Conservation (phyloP, 1,139 yeast species). For the Yamadazyma atlantica region DNA sequence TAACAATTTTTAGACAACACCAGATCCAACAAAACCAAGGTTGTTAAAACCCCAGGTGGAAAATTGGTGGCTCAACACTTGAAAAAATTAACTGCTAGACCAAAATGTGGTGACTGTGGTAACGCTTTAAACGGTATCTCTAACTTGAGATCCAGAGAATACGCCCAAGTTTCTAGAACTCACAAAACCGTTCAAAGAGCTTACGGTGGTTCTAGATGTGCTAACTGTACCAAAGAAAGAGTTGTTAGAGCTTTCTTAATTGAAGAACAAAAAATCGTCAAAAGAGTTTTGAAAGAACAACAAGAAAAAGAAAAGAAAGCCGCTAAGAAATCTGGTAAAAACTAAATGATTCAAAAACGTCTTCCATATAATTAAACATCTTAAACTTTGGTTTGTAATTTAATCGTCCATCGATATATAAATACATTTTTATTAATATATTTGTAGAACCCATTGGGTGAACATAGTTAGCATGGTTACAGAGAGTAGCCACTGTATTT, state of each 20-base stretch:
- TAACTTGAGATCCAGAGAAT: slow-evolving; percentile 96
- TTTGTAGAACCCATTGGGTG: slow-evolving; percentile 5
- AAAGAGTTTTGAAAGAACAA: slow-evolving; percentile 96
- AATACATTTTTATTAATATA: slow-evolving; percentile 6
- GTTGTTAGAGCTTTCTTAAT: slow-evolving; percentile 98
- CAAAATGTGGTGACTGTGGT: slow-evolving; percentile 99
- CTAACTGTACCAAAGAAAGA: slow-evolving; percentile 98
- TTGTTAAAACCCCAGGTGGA: slow-evolving; percentile 99
- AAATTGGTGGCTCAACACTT: slow-evolving; percentile 95
- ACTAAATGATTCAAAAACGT: slow-evolving; percentile 23
- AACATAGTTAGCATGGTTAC: too few relatives aligned
- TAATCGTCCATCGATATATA: slow-evolving; percentile 12
- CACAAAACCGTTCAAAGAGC: slow-evolving; percentile 98
- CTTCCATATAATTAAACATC: slow-evolving; percentile 1
- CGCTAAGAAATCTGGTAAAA: slow-evolving; percentile 45
- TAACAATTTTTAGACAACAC: slow-evolving; percentile 78
- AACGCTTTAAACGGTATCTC: slow-evolving; percentile 86
- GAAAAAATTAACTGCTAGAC: slow-evolving; percentile 92
- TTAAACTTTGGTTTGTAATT: slow-evolving; percentile 3
- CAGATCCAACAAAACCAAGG: slow-evolving; percentile 98
- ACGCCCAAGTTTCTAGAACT: slow-evolving; percentile 92
- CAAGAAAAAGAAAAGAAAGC: slow-evolving; percentile 78
- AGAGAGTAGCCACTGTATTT: too few relatives aligned
- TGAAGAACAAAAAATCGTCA: slow-evolving; percentile 99
- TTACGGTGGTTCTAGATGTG: slow-evolving; percentile 99